phyloP scores from a whole-genome alignment of 768 basidiomycete genomes.

The Suillus plorans region DNA sequence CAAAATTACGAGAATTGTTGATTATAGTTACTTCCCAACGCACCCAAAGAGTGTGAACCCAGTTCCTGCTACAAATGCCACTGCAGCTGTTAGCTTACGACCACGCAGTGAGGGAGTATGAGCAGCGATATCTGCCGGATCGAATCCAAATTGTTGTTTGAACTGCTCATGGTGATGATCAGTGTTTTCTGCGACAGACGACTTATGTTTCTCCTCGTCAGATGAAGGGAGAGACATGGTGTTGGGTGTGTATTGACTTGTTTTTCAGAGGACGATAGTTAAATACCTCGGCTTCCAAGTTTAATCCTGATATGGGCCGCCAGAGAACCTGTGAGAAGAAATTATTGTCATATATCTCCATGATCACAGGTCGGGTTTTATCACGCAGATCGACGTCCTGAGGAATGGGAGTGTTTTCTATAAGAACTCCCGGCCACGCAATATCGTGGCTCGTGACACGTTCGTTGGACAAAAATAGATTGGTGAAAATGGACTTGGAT shows the following conservation, averaged over 20 bases:
- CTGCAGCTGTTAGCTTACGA: conserved; percentile 18
- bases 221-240: conserved; percentile 6
- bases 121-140: conserved; percentile 18
- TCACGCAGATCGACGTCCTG: background rate
- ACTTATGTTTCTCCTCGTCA: background rate
- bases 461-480: background rate
- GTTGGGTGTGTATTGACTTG: background rate
- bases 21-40: conserved; percentile 7
- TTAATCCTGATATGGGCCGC: background rate
- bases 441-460: background rate
- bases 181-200: background rate
- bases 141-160: background rate
- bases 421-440: background rate
- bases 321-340: too few relatives aligned
- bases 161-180: background rate
- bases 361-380: background rate
- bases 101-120: conserved; percentile 27
- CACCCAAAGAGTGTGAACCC: conserved; percentile 40
- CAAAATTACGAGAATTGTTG: background rate
- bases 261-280: background rate
- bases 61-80: conserved; percentile 37
- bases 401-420: background rate
- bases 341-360: background rate
- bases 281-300: conserved; percentile 1
- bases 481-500: background rate